Percentiles rank a stretch among this genome's conserved stretches.
Evolutionary conservation across 495 filamentous ascomycete genomes (phyloP).

Genomic region (Podospora pseudoanserina): DNA sequence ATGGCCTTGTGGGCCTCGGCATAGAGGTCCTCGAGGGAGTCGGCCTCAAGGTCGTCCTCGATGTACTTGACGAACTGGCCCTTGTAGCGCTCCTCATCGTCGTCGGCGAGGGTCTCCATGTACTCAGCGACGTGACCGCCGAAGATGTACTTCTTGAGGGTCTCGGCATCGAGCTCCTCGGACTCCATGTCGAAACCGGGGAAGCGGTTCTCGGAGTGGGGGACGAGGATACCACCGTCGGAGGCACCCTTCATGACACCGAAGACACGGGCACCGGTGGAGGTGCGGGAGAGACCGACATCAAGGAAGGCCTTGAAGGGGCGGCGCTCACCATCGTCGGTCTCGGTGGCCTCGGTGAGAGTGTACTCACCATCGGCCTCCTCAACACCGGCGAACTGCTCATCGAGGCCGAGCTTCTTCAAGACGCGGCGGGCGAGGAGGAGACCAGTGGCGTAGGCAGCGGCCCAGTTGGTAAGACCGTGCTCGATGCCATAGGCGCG

Average conservation of each 20-base stretch:
- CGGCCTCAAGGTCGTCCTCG: constrained; percentile 92
- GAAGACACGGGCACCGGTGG: constrained; percentile 97
- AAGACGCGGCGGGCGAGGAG: constrained; percentile 94
- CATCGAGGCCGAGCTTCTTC: constrained; percentile 90
- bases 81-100: constrained; percentile 99
- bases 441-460: constrained; percentile 93
- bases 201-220: constrained; percentile 99
- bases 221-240: constrained; percentile 93
- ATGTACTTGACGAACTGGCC: constrained; percentile 96
- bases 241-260: constrained; percentile 99
- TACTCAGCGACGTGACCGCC: constrained; percentile 98
- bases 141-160: constrained; percentile 98
- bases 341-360: constrained; percentile 87
- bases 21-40: constrained; percentile 97
- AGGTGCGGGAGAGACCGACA: constrained; percentile 93
- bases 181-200: constrained; percentile 94
- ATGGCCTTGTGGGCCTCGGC: constrained; percentile 91
- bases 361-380: constrained; percentile 92
- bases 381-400: constrained; percentile 88
- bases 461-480: constrained; percentile 99
- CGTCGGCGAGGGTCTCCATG: constrained; percentile 99
- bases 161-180: constrained; percentile 95
- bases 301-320: constrained; percentile 99
- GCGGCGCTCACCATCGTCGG: constrained; percentile 79
- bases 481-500: constrained; percentile 94